Percentiles rank a stretch among this genome's conserved stretches.
phyloP scores from a whole-genome alignment of 495 filamentous ascomycete genomes.

The Sphaerosporella brunnea region DNA sequence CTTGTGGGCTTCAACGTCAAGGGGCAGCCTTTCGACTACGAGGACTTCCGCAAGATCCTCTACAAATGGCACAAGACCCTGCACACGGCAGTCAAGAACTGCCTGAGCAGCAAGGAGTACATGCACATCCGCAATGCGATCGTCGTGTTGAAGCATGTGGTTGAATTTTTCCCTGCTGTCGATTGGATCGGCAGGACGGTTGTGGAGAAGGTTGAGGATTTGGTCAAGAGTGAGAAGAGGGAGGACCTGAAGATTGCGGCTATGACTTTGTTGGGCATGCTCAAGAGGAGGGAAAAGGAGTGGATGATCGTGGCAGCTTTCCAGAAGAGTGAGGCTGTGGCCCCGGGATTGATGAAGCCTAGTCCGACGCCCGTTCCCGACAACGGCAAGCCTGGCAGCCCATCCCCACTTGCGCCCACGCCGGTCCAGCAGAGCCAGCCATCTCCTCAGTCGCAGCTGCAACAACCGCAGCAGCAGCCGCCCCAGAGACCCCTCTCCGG shows the following conservation, averaged over 20 bases:
- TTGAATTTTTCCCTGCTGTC: conserved; percentile 66
- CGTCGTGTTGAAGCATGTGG: conserved; percentile 64
- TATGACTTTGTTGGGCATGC: conserved; percentile 61
- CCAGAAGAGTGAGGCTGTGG: conserved; percentile 22
- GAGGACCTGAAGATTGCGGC: conserved; percentile 84
- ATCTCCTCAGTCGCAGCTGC: too few relatives aligned
- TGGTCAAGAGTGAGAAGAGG: conserved; percentile 51
- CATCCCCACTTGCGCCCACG: too few relatives aligned
- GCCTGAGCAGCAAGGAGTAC: conserved; percentile 67
- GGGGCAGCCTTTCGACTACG: conserved; percentile 43
- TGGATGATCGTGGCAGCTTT: conserved; percentile 50
- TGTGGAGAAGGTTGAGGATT: conserved; percentile 43
- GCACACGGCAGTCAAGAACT: conserved; percentile 53
- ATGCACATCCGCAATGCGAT: conserved; percentile 97
- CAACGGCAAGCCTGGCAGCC: conserved; percentile 4
- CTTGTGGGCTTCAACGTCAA: conserved; percentile 42
- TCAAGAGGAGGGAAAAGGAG: conserved; percentile 57
- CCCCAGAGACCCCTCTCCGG: neutral
- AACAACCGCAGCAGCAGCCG: conserved; percentile 1
- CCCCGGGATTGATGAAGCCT: conserved; percentile 26
- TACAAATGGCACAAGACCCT: conserved; percentile 81
- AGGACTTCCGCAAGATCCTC: conserved; percentile 66
- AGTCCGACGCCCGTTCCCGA: conserved; percentile 11
- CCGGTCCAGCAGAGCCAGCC: too few relatives aligned
- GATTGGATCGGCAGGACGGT: conserved; percentile 71